Evolutionary conservation across 2,329 filamentous ascomycete species (phyloP).

Genomic region (Diaporthe humulicola): DNA sequence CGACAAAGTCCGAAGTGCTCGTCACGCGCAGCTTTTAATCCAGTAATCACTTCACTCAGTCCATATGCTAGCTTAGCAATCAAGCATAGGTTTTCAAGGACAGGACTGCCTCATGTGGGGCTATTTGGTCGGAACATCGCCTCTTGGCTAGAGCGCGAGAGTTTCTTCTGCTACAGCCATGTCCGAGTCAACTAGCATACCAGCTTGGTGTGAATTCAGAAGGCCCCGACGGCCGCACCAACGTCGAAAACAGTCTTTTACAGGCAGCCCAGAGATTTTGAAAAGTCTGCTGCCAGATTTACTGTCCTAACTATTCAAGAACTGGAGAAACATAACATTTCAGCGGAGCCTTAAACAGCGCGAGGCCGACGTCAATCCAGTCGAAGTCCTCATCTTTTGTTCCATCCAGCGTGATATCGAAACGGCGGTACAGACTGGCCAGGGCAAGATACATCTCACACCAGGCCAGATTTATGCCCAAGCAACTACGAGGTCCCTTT

Average conservation of each 20-base stretch:
- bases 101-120: neutral
- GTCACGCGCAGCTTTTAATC: neutral
- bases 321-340: neutral
- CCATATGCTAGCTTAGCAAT: neutral
- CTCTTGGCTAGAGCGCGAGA: neutral
- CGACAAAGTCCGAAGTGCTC: neutral
- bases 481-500: neutral
- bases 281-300: neutral
- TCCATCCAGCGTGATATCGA: neutral
- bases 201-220: neutral
- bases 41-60: neutral
- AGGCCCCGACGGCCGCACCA: too few species aligned
- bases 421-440: neutral
- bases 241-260: too few species aligned
- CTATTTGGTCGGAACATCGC: neutral
- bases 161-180: neutral
- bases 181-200: neutral
- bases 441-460: neutral
- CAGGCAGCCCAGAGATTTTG: too few species aligned
- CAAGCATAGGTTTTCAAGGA: neutral
- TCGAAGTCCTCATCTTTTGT: neutral
- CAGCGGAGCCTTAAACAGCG: neutral
- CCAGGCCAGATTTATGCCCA: neutral
- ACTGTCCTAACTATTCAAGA: too few species aligned
- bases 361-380: slow-evolving; percentile 2